A percentile compares a stretch with the other conserved stretches of the same genome.
Conservation (phyloP, 2,329 filamentous ascomycete genomes). For the Cephalotrichum gorgonifer region DNA sequence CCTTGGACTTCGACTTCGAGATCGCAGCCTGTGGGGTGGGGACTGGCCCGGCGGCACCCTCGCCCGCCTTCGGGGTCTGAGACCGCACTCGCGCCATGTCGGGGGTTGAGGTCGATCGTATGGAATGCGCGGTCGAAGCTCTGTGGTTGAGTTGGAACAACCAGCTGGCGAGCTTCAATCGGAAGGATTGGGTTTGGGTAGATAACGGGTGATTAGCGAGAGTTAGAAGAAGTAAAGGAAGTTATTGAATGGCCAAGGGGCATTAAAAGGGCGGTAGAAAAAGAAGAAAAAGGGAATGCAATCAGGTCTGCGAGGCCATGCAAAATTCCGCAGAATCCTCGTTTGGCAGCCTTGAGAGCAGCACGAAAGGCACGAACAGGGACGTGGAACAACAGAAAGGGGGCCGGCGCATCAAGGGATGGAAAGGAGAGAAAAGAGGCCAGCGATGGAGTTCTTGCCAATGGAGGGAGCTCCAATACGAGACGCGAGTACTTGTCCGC, state of each 20-base stretch:
- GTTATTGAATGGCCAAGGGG: background rate
- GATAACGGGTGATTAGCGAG: constrained; percentile 2
- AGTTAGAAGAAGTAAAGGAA: constrained; percentile 1
- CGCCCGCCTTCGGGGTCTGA: constrained; percentile 2
- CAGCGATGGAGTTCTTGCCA: constrained; percentile 3
- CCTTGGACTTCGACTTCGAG: constrained; percentile 24
- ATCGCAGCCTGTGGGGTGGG: background rate
- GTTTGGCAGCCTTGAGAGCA: too few relatives aligned
- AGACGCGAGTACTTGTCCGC: too few relatives aligned
- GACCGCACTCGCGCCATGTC: background rate
- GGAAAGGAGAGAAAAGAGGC: constrained; percentile 1
- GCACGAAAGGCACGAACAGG: too few relatives aligned
- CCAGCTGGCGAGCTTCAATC: background rate
- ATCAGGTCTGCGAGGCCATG: constrained; percentile 33
- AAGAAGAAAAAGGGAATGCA: background rate
- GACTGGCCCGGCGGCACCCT: background rate
- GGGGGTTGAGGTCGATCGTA: background rate
- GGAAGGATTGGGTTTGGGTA: background rate
- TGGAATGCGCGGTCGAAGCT: background rate
- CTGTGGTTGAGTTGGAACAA: background rate
- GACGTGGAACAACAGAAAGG: too few relatives aligned
- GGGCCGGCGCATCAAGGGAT: background rate
- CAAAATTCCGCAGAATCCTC: constrained; percentile 22
- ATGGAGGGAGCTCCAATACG: too few relatives aligned
- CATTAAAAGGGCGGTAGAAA: background rate